Evolutionary conservation across 2,329 filamentous ascomycete species (phyloP).

Genomic region (Colletotrichum camelliae): DNA sequence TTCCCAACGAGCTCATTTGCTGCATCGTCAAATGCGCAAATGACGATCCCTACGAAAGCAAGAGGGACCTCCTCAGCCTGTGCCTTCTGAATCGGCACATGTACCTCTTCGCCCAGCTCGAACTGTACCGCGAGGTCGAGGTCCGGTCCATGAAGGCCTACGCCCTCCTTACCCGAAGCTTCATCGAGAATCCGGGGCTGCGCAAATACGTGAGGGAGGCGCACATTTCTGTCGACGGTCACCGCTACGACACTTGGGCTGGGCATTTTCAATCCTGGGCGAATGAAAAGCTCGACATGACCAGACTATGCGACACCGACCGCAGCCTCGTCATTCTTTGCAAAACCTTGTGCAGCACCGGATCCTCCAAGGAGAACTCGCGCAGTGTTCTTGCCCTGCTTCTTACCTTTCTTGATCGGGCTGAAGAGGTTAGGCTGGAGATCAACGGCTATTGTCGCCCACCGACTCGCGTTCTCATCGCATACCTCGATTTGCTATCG

Average conservation of each 20-base stretch:
- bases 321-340: neutral
- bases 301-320: neutral
- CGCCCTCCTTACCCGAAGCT: neutral
- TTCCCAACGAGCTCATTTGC: conserved; percentile 5
- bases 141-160: neutral
- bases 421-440: neutral
- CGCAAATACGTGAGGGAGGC: neutral
- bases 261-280: neutral
- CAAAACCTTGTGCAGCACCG: neutral
- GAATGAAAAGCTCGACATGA: neutral
- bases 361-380: neutral
- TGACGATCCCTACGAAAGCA: neutral
- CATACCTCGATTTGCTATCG: neutral
- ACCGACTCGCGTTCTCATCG: neutral
- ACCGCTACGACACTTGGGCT: neutral
- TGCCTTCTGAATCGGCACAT: neutral
- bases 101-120: neutral
- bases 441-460: neutral
- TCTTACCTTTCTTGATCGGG: neutral
- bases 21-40: neutral
- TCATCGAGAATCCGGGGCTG: neutral
- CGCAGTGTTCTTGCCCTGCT: neutral
- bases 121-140: neutral
- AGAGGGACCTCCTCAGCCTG: neutral
- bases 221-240: neutral